Conservation (phyloP, 2,329 filamentous ascomycete genomes). For the Aspergillus costaricaensis region DNA sequence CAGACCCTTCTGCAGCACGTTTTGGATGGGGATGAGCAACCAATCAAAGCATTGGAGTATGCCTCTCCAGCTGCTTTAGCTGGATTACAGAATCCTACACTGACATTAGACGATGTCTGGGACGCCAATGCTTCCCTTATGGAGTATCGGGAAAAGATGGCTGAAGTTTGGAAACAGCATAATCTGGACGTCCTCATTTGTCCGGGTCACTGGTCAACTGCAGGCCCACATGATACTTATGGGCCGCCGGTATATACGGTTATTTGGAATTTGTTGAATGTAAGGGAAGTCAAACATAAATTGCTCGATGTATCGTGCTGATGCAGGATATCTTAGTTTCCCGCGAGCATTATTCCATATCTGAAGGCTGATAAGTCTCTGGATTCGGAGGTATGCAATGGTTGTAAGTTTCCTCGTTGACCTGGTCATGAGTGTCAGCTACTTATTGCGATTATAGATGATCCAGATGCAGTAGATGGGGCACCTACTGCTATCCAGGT, state of each 20-base stretch:
- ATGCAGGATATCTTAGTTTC: not conserved
- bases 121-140: not conserved
- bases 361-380: not conserved
- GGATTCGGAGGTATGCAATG: not conserved
- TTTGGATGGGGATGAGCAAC: not conserved
- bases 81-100: not conserved
- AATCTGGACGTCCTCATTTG: not conserved
- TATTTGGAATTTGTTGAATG: not conserved
- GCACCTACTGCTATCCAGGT: not conserved
- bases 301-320: not conserved
- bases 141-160: not conserved
- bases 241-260: not conserved
- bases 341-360: not conserved
- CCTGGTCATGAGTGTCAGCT: not conserved
- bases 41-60: not conserved
- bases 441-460: not conserved
- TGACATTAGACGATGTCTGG: not conserved
- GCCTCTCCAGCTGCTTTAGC: not conserved
- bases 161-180: not conserved
- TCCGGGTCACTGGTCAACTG: not conserved
- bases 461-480: not conserved
- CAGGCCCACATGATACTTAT: conserved; percentile 1
- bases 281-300: not conserved
- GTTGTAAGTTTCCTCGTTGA: not conserved
- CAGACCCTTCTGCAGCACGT: not conserved